phyloP scores from a whole-genome alignment of 768 basidiomycete species.

The Polyporus arcularius region DNA sequence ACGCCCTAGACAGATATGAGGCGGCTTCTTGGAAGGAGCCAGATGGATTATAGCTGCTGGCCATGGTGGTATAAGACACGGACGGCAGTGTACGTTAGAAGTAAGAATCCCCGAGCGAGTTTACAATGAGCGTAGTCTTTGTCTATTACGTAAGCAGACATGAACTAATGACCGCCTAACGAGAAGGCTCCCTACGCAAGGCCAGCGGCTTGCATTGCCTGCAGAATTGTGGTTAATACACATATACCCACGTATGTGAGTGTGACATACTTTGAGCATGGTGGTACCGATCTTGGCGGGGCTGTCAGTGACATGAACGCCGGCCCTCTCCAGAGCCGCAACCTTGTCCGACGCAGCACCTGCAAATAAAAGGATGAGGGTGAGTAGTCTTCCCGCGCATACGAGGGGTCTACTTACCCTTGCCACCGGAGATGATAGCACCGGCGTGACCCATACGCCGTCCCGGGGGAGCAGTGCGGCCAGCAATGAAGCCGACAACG shows the following conservation, averaged over 20 bases:
- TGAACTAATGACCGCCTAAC: neutral
- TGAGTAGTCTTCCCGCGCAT: too few relatives aligned
- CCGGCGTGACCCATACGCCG: slow-evolving; percentile 98
- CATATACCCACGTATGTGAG: neutral
- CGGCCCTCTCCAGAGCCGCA: slow-evolving; percentile 84
- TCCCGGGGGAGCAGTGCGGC: slow-evolving; percentile 96
- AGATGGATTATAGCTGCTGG: slow-evolving; percentile 35
- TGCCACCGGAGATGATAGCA: slow-evolving; percentile 97
- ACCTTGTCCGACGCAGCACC: slow-evolving; percentile 95
- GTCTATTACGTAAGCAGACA: slow-evolving; percentile 40
- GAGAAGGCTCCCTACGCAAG: slow-evolving; percentile 47
- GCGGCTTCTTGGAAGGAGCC: slow-evolving; percentile 60
- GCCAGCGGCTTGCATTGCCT: slow-evolving; percentile 83
- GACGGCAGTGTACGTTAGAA: slow-evolving; percentile 6
- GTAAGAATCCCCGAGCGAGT: neutral
- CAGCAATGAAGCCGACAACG: slow-evolving; percentile 97
- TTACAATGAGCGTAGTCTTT: slow-evolving; percentile 23
- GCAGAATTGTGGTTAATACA: neutral
- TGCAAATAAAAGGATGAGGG: slow-evolving; percentile 24
- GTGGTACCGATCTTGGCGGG: slow-evolving; percentile 92
- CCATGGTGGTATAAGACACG: slow-evolving; percentile 20
- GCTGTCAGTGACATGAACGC: slow-evolving; percentile 90
- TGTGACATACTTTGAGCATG: slow-evolving; percentile 78
- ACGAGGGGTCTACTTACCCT: slow-evolving; percentile 55
- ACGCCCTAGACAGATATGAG: slow-evolving; percentile 57